These are phyloP conservation scores for Noccaea bulbosa DNA, from an alignment of 345 rosid genomes.

Conservation along the genomic window DNA sequence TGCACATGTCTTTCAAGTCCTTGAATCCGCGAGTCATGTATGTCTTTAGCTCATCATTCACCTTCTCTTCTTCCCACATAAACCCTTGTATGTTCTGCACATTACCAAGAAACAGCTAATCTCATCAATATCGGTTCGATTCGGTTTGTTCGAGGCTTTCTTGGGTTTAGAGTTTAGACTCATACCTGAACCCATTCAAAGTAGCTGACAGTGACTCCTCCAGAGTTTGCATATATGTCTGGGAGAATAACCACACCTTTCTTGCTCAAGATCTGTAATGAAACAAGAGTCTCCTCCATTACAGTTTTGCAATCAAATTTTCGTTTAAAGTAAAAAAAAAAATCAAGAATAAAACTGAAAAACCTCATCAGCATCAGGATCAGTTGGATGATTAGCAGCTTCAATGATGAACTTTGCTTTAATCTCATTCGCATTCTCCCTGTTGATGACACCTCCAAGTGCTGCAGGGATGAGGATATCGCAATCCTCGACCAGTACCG, in stretches of 20 bases:
- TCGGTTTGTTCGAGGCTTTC: neutral
- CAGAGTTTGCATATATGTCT: conserved; percentile 92
- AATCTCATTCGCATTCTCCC: conserved; percentile 86
- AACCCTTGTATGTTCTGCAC: conserved; percentile 97
- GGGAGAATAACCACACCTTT: conserved; percentile 97
- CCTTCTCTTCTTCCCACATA: conserved; percentile 98
- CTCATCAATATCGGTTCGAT: conserved; percentile 15
- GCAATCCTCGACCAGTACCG: conserved; percentile 78
- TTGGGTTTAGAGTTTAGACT: conserved; percentile 2
- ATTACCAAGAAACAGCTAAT: conserved; percentile 1
- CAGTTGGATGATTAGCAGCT: conserved; percentile 98
- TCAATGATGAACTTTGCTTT: conserved; percentile 89
- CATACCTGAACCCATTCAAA: conserved; percentile 99
- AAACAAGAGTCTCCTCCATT: conserved; percentile 6
- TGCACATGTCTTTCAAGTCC: conserved; percentile 87
- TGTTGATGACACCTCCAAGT: conserved; percentile 94
- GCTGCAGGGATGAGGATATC: conserved; percentile 97
- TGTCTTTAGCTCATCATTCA: conserved; percentile 72
- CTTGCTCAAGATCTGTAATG: conserved; percentile 71
- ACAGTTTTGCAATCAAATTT: conserved; percentile 8
- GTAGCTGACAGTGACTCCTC: conserved; percentile 98
- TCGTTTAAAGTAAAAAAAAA: neutral
- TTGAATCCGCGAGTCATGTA: conserved; percentile 86
- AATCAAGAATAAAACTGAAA: conserved; percentile 26
- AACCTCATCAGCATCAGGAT: conserved; percentile 94